A percentile compares a stretch with the other conserved stretches of the same genome.
Conservation (phyloP, 2,329 filamentous ascomycete genomes). For the Tolypocladium ophioglossoides region DNA sequence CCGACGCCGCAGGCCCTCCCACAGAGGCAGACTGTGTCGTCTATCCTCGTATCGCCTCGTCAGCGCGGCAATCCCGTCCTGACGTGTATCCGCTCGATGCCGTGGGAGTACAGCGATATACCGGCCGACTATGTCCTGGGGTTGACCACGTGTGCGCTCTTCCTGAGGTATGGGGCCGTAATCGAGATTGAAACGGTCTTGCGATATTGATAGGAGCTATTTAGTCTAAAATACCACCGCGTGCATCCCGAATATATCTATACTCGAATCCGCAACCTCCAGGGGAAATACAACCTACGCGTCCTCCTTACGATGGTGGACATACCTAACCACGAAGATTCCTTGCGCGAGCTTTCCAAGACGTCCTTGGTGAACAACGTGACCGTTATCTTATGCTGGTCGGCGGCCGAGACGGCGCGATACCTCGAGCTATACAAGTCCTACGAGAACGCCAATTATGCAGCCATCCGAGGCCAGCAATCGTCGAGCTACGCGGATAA, state of each 20-base stretch:
- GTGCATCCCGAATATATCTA: constrained; percentile 98
- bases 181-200: neutral
- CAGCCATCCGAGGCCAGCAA: constrained; percentile 77
- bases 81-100: constrained; percentile 66
- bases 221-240: constrained; percentile 84
- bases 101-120: constrained; percentile 98
- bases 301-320: constrained; percentile 87
- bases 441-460: constrained; percentile 74
- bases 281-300: constrained; percentile 77
- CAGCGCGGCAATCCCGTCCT: constrained; percentile 95
- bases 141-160: constrained; percentile 78
- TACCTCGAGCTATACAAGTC: constrained; percentile 94
- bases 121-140: constrained; percentile 88
- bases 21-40: constrained; percentile 52
- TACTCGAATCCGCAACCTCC: constrained; percentile 74
- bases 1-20: constrained; percentile 81
- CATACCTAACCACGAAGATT: constrained; percentile 87
- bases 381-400: constrained; percentile 90
- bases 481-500: constrained; percentile 75
- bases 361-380: constrained; percentile 87
- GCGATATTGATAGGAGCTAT: neutral
- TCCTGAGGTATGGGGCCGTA: constrained; percentile 47
- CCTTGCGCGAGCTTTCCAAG: constrained; percentile 81
- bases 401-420: constrained; percentile 80
- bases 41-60: constrained; percentile 80